A percentile compares a stretch with the other conserved stretches of the same genome.
Evolutionary conservation across 257 asterid genomes (phyloP).

Genomic region (Solanum gracilifrons): DNA sequence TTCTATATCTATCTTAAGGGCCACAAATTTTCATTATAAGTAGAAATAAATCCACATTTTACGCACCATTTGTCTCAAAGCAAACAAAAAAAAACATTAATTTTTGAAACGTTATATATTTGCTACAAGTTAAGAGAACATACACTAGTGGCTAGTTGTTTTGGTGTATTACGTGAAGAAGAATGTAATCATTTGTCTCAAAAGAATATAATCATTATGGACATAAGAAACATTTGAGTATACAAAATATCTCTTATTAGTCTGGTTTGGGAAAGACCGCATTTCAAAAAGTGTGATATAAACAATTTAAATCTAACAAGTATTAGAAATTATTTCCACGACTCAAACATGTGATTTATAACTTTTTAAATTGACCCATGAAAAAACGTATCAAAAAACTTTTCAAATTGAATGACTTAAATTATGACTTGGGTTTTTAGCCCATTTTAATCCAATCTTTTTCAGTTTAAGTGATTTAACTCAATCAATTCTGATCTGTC

Average conservation of each 20-base stretch:
- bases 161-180: not conserved
- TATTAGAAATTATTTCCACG: not conserved
- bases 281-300: not conserved
- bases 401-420: not conserved
- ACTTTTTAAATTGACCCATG: not conserved
- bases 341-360: accelerated
- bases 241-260: not conserved
- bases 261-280: not conserved
- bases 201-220: not conserved
- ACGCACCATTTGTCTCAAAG: not conserved
- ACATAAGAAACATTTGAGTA: not conserved
- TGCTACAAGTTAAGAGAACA: not conserved
- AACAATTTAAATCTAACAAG: not conserved
- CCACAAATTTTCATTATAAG: not conserved
- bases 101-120: not conserved
- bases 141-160: not conserved
- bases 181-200: not conserved
- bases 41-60: not conserved
- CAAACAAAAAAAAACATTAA: not conserved
- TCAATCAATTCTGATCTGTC: not conserved
- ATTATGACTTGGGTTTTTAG: not conserved
- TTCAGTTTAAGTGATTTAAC: not conserved
- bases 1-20: not conserved
- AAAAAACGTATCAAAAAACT: not conserved
- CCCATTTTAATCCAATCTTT: not conserved